Conservation (phyloP, 2,329 filamentous ascomycete species). For the Leptographium flavum region DNA sequence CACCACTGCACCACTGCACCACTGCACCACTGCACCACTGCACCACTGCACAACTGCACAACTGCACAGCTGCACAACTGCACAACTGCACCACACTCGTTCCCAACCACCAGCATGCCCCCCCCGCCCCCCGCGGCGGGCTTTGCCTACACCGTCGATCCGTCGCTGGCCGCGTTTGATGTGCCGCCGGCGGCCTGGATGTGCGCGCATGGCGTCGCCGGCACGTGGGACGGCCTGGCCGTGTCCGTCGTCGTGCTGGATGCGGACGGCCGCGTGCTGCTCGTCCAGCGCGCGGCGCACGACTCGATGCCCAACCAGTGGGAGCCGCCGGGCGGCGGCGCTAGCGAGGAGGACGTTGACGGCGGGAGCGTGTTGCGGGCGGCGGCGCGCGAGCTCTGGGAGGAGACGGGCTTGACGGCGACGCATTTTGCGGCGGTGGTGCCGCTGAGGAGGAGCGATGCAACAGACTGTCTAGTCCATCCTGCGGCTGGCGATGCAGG, state of each 20-base stretch:
- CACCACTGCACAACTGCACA: too few species aligned
- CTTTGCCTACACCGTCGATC: slow-evolving; percentile 12
- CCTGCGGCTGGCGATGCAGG: not conserved
- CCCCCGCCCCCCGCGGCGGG: too few species aligned
- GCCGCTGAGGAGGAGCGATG: not conserved
- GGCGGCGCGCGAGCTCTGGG: slow-evolving; percentile 25
- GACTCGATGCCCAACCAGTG: slow-evolving; percentile 25
- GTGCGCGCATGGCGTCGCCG: slow-evolving; percentile 6
- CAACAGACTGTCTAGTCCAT: not conserved
- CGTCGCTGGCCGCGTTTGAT: slow-evolving; percentile 11
- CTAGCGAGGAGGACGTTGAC: slow-evolving; percentile 20
- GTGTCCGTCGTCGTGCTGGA: slow-evolving; percentile 16
- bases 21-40: too few species aligned
- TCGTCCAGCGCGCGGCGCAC: slow-evolving; percentile 23
- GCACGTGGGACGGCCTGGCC: slow-evolving; percentile 12
- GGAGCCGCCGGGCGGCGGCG: slow-evolving; percentile 27
- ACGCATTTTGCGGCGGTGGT: slow-evolving; percentile 13
- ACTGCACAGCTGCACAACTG: too few species aligned
- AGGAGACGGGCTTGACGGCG: slow-evolving; percentile 24
- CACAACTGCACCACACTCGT: too few species aligned
- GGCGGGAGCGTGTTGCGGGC: slow-evolving; percentile 22
- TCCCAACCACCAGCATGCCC: too few species aligned
- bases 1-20: too few species aligned
- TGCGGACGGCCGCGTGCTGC: slow-evolving; percentile 19
- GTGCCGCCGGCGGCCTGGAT: slow-evolving; percentile 13